Evolutionary conservation across 345 rosid genomes (phyloP), one percentile per base, ranked within the genome.

Genomic region (Excoecaria agallocha): DNA sequence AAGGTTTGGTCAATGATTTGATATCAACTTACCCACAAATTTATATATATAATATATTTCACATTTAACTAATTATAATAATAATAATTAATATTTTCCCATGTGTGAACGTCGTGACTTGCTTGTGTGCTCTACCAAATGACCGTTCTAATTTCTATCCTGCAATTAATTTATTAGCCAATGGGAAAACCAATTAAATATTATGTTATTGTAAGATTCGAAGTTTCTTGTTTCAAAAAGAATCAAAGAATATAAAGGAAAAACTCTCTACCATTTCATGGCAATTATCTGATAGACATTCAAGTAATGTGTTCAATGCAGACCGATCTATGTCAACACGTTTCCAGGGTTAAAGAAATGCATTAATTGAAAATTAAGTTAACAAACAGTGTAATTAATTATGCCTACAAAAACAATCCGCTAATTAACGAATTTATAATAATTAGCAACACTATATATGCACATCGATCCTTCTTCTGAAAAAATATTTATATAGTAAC

Each of bases 101-200:
- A 39, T 58, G 71, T 78, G 84, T 85, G 83, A 85, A 85, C 72
- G 54, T 22, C 70, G 69, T 25, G 82, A 82, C 68, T 68, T 61
- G 35, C 57, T 22, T 41, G 66, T 48, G 43, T 24, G 35, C 12
- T 25, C 13, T 50, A 25, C 71, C 70, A 22, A 46, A 43, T 30
- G 30, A 30, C 30, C 30, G 2, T 30, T 30, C 30, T 30, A 30
- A 30, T 30, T 30, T 30, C 30, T 43, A 10, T 17, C 61, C 24
- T 35, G 17, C 48, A 20, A 68, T 51, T 55, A 24, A 58, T 58
- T 58, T n/a, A 22, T 58, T 22, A 22, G 37, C 12, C 11, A 22
- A 58, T 58, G 12, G 13, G 10, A 58, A 58, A 55, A n/a, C 8
- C 7, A 3, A n/a, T 16, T 39, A 63, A 22, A 63, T 20, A 37